Percentiles rank a stretch among this genome's conserved stretches.
Conservation (phyloP, 2,329 filamentous ascomycete species). For the Ophiostoma montium region DNA sequence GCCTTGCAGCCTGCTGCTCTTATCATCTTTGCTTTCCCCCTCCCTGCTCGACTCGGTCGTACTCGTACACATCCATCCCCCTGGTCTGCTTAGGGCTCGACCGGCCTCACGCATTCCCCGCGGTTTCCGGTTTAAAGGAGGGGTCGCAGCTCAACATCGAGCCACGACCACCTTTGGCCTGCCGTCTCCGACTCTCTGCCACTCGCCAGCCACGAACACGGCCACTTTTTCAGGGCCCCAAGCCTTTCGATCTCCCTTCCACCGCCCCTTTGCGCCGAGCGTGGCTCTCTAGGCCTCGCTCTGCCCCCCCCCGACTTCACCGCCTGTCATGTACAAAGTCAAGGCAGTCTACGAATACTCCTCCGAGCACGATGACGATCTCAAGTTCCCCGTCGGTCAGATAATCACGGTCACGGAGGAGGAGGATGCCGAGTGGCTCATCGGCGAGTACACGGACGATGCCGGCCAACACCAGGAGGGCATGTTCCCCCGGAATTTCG, state of each 20-base stretch:
- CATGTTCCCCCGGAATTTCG: slow-evolving; percentile 92
- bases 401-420: slow-evolving; percentile 87
- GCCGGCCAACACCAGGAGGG: slow-evolving; percentile 63
- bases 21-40: neutral
- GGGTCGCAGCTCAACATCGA: slow-evolving; percentile 12
- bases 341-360: slow-evolving; percentile 91
- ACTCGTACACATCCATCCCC: neutral
- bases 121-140: slow-evolving; percentile 14
- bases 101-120: slow-evolving; percentile 10
- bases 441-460: slow-evolving; percentile 71
- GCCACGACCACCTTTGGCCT: slow-evolving; percentile 1
- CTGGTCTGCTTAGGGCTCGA: neutral
- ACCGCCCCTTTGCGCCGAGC: neutral
- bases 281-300: neutral
- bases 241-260: neutral
- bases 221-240: neutral
- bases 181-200: neutral
- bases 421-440: slow-evolving; percentile 90
- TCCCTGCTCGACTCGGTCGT: slow-evolving; percentile 3
- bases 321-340: slow-evolving; percentile 69
- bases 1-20: neutral
- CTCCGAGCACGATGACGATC: slow-evolving; percentile 87
- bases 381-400: slow-evolving; percentile 72
- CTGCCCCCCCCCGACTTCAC: slow-evolving; percentile 3
- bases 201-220: neutral